These are phyloP conservation scores for Aspergillus pseudonomiae DNA, from an alignment of 2,329 filamentous ascomycete genomes.

Conservation along the genomic window DNA sequence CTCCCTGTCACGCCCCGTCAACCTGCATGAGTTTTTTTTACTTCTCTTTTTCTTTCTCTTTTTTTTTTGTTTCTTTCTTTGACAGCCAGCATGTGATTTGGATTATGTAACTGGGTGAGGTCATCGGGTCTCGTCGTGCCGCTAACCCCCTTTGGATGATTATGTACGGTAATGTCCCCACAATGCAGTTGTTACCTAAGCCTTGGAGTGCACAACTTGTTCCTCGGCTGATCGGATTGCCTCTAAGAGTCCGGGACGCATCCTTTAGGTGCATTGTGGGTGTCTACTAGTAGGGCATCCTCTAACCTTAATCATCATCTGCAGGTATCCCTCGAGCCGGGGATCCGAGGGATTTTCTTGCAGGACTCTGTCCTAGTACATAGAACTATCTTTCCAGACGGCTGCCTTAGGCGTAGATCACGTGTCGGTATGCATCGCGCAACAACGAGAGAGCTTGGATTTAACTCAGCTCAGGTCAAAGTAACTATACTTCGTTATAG, in stretches of 20 bases:
- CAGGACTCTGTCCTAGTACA: too few species aligned
- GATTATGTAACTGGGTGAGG: slow-evolving; percentile 1
- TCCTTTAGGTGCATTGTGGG: not conserved
- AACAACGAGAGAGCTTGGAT: not conserved
- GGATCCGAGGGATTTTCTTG: too few species aligned
- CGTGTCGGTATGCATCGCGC: not conserved
- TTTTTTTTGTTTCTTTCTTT: not conserved
- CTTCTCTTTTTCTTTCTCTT: not conserved
- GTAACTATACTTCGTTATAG: too few species aligned
- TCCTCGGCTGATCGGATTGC: too few species aligned
- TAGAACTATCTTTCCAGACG: too few species aligned
- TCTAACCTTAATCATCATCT: not conserved
- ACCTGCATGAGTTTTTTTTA: not conserved
- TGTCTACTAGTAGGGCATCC: not conserved
- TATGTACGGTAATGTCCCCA: too few species aligned
- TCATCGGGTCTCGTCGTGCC: not conserved
- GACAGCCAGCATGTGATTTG: not conserved
- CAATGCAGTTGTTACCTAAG: not conserved
- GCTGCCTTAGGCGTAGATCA: not conserved
- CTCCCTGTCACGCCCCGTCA: not conserved
- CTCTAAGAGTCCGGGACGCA: not conserved
- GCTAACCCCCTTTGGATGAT: too few species aligned
- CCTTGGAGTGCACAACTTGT: not conserved
- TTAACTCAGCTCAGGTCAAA: too few species aligned
- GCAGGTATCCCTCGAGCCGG: not conserved